These are phyloP conservation scores for Ambrosia artemisiifolia DNA, from an alignment of 129 eudicot species.

Conservation along the genomic window DNA sequence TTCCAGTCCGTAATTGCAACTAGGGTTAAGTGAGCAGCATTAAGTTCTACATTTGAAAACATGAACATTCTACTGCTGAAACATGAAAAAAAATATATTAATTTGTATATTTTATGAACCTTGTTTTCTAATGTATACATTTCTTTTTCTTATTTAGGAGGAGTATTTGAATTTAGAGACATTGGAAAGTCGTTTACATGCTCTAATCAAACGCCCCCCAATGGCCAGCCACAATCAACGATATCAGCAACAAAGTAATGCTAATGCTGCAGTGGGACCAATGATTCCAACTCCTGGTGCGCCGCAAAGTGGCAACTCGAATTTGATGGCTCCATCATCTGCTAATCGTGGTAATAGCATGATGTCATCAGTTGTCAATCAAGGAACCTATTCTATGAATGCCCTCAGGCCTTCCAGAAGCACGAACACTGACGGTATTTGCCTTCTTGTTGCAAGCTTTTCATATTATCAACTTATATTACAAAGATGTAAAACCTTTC, in stretches of 20 bases:
- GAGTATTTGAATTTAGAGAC: constrained; percentile 74
- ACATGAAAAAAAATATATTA: not conserved
- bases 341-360: constrained; percentile 8
- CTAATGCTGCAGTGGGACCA: constrained; percentile 52
- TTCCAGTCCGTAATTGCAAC: too few relatives aligned
- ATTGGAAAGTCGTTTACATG: constrained; percentile 68
- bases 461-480: constrained; percentile 4
- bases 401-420: constrained; percentile 42
- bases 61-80: not conserved
- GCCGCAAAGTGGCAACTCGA: constrained; percentile 56
- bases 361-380: constrained; percentile 34
- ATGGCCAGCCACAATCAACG: constrained; percentile 46
- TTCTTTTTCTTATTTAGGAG: constrained; percentile 45
- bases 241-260: constrained; percentile 48
- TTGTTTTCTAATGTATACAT: not conserved
- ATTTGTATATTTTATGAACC: not conserved
- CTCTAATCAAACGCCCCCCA: constrained; percentile 41
- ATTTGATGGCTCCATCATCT: not conserved
- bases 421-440: constrained; percentile 43
- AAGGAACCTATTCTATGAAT: constrained; percentile 52
- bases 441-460: constrained; percentile 12
- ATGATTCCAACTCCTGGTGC: constrained; percentile 99
- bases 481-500: constrained; percentile 22
- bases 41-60: too few relatives aligned
- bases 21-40: too few relatives aligned